These are phyloP conservation scores for Cubamyces sp. DNA, from an alignment of 768 basidiomycete species.

Conservation along the genomic window DNA sequence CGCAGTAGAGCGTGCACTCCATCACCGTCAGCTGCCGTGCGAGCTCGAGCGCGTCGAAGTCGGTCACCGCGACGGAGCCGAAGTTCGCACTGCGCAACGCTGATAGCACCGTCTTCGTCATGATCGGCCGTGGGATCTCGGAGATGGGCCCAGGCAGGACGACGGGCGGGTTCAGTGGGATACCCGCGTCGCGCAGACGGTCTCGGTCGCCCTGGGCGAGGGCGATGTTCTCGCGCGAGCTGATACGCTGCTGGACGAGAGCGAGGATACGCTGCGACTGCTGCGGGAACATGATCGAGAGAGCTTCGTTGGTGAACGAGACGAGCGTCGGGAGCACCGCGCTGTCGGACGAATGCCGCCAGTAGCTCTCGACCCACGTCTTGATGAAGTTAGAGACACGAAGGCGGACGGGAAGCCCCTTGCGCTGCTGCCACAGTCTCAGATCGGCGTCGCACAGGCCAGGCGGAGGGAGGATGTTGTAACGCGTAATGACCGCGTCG, in stretches of 20 bases:
- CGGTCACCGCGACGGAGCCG: conserved; percentile 68
- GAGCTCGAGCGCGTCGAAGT: conserved; percentile 91
- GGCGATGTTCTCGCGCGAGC: conserved; percentile 42
- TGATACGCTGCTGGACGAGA: conserved; percentile 48
- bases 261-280: conserved; percentile 78
- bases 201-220: conserved; percentile 51
- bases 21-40: conserved; percentile 93
- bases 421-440: conserved; percentile 81
- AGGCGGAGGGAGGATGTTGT: conserved; percentile 73
- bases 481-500: conserved; percentile 77
- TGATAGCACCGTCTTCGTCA: conserved; percentile 77
- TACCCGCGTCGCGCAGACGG: conserved; percentile 73
- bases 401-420: conserved; percentile 88
- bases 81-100: conserved; percentile 71
- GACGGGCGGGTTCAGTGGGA: conserved; percentile 68
- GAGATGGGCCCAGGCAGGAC: conserved; percentile 42
- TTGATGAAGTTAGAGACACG: conserved; percentile 94
- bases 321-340: conserved; percentile 59
- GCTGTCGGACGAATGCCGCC: conserved; percentile 79
- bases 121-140: conserved; percentile 84
- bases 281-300: conserved; percentile 63
- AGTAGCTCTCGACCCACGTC: conserved; percentile 90
- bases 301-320: conserved; percentile 63
- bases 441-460: conserved; percentile 61
- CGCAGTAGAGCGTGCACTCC: conserved; percentile 87